These are phyloP conservation scores for Tephrocybe rancida DNA, from an alignment of 768 basidiomycete species.

Conservation along the genomic window DNA sequence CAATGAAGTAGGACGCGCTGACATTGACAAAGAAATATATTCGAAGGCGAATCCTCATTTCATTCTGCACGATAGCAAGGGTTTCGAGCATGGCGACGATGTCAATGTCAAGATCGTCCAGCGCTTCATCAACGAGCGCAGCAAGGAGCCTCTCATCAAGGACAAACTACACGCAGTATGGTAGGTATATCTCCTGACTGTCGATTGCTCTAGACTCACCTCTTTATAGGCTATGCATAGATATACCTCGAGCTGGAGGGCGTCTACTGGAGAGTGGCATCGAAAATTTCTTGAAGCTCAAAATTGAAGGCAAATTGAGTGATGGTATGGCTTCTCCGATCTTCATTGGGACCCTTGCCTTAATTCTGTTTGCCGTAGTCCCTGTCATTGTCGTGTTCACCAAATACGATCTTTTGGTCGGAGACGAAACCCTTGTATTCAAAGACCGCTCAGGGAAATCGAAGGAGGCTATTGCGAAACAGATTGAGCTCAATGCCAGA, in stretches of 20 bases:
- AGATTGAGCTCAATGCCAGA: constrained; percentile 1
- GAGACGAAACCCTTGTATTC: constrained; percentile 2
- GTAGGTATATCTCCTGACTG: constrained; percentile 12
- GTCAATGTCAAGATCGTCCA: constrained; percentile 25
- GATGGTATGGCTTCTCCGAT: constrained; percentile 13
- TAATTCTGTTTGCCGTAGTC: constrained; percentile 15
- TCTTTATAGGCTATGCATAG: constrained; percentile 28
- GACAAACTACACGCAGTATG: constrained; percentile 32
- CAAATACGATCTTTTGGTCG: constrained; percentile 29
- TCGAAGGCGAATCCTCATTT: constrained; percentile 27
- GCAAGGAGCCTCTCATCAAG: constrained; percentile 16
- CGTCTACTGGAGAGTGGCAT: constrained; percentile 27
- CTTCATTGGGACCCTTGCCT: not conserved
- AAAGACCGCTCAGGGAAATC: constrained; percentile 3
- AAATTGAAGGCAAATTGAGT: constrained; percentile 9
- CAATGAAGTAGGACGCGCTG: constrained; percentile 18
- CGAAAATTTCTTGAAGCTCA: constrained; percentile 25
- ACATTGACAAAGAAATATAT: constrained; percentile 28
- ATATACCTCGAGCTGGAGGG: constrained; percentile 25
- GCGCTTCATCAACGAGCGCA: constrained; percentile 24
- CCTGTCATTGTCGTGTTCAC: constrained; percentile 36
- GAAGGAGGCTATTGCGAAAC: not conserved
- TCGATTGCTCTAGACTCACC: not conserved
- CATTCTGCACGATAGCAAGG: constrained; percentile 31
- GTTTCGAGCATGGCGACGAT: constrained; percentile 28